Base-by-base conservation (phyloP, 352 stramenopile species). In the Phytophthora niederhauseri region DNA sequence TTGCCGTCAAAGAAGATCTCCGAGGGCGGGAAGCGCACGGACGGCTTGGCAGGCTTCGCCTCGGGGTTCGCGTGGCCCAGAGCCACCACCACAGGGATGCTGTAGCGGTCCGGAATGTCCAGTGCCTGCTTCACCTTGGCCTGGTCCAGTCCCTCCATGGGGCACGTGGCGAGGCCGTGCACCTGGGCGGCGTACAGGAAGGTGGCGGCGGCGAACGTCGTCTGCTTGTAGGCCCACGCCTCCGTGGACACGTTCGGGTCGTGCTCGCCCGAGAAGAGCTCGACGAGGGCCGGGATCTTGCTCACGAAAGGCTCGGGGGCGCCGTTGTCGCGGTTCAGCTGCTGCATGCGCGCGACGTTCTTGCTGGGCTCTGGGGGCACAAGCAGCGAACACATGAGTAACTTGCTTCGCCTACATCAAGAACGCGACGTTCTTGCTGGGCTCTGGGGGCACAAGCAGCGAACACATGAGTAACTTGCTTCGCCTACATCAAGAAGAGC, bases 1-100 rank as follows among this genome's bases (percentile, higher is more conserved):
- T 88, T 89, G 61, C 82, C 84, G 24, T 89, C 78, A 50, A 92
- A 94, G 68, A 94, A 92, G 6, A 94, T 30, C 50, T 94, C 76
- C 2, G 72, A 82, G 5, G 76, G 80, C 15, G 73, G 48, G 15
- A 94, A 68, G 6, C 85, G 82, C 28, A 83, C 78, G 20, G 78
- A 82, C 5, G 59, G 63, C 24, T 64, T 58, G 14, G 63, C 53
- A 0, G 54, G 62, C n/a, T 57, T 62, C 11, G 28, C 30, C 11
- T 54, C 51, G 3, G 61, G 61, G 26, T 76, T 76, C 0, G 73
- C 68, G 49, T 90, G 92, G 7, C 87, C 87, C 5, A 83, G 81
- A 20, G 70, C 66, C 34, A 93, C 68, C 53, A 94, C 75, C 6
- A 95, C 77, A 0, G 87, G 79, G 24, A 94, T 72, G 28, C 72